Percentiles rank a stretch among this genome's conserved stretches.
These are phyloP conservation scores for Chloromonas sp. DNA, from an alignment of 163 green algal species.

Conservation along the genomic window DNA sequence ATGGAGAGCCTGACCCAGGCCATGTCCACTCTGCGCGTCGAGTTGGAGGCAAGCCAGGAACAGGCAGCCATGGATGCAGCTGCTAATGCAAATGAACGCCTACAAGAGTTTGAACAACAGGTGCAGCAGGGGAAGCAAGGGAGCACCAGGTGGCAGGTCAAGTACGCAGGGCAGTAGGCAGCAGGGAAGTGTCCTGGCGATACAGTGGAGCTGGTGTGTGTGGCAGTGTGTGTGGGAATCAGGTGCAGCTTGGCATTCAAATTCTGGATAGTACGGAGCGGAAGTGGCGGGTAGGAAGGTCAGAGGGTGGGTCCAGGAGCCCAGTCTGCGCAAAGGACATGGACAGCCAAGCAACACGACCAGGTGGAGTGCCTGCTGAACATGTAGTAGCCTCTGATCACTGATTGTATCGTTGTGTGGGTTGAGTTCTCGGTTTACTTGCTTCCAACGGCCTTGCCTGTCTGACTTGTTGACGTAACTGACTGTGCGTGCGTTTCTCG, in stretches of 20 bases:
- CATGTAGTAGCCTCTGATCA: too few relatives aligned
- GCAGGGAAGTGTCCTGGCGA: too few relatives aligned
- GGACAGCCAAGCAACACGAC: too few relatives aligned
- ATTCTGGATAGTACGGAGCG: too few relatives aligned
- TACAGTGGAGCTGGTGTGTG: too few relatives aligned
- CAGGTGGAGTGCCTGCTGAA: background rate
- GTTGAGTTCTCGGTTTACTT: background rate
- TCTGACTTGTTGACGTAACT: background rate
- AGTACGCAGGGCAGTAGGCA: background rate
- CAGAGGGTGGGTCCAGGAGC: too few relatives aligned
- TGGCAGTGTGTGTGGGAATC: too few relatives aligned
- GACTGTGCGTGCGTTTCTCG: background rate
- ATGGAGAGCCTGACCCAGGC: constrained; percentile 25
- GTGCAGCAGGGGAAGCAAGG: background rate
- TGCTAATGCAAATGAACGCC: background rate
- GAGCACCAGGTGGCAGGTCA: background rate
- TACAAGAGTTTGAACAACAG: constrained; percentile 16
- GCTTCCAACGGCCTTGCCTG: background rate
- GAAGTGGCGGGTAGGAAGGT: too few relatives aligned
- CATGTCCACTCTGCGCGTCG: constrained; percentile 20
- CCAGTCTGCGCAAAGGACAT: too few relatives aligned
- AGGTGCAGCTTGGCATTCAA: too few relatives aligned
- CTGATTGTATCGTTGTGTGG: too few relatives aligned
- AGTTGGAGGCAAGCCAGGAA: constrained; percentile 17
- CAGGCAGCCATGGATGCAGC: constrained; percentile 13